A percentile compares a stretch with the other conserved stretches of the same genome.
Evolutionary conservation across 2,329 filamentous ascomycete genomes (phyloP).

Genomic region (Diaporthe caulivora): DNA sequence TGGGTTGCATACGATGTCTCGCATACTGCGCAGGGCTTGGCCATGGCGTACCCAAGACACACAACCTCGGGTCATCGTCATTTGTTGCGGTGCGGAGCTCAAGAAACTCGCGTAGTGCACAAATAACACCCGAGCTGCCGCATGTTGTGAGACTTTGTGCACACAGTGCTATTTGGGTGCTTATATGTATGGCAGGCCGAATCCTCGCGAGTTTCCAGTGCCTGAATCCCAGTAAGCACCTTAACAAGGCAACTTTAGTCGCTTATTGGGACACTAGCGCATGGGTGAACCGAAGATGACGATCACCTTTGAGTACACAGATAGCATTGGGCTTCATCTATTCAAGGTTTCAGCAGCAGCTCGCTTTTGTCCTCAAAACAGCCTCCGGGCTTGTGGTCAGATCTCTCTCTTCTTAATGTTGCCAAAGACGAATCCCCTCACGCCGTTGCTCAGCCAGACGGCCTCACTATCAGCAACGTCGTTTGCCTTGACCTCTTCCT

Average conservation of each 20-base stretch:
- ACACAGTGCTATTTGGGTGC: neutral
- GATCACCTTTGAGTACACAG: neutral
- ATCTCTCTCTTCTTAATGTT: conserved; percentile 45
- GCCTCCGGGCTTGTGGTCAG: neutral
- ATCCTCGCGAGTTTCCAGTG: neutral
- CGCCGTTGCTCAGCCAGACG: conserved; percentile 91
- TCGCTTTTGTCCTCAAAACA: neutral
- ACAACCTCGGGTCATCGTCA: neutral
- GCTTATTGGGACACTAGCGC: neutral
- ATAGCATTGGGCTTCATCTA: neutral
- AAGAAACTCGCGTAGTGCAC: neutral
- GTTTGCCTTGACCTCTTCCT: conserved; percentile 70
- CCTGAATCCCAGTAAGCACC: conserved; percentile 24
- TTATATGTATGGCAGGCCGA: neutral
- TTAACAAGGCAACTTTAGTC: neutral
- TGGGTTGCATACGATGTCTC: conserved; percentile 4
- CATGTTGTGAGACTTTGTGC: conserved; percentile 5
- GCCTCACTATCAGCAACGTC: conserved; percentile 79
- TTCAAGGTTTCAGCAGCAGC: neutral
- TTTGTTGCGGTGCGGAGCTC: neutral
- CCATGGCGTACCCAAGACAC: neutral
- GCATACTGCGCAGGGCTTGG: neutral
- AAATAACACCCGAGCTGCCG: neutral
- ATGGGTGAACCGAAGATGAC: neutral
- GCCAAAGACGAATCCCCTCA: conserved; percentile 79